Evolutionary conservation across 1,284 basidiomycete species (phyloP), one percentile per base, ranked within the genome.

Genomic region (Cerrena zonata): DNA sequence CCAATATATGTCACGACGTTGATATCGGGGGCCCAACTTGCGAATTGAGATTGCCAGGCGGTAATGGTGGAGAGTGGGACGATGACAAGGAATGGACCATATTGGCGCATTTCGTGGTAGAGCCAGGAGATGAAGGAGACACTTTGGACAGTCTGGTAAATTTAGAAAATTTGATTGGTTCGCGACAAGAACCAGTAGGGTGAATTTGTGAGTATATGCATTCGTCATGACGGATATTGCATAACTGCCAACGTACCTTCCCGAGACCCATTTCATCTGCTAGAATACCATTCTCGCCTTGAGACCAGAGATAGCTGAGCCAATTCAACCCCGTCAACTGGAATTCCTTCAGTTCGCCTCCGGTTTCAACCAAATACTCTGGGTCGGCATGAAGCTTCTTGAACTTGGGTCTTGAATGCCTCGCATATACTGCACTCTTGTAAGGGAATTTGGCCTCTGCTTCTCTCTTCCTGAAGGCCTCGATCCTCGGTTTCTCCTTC

Each of bases 191-290:
- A 36, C 52, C 25, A 49, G 49, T 23, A 49, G 19, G 15, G 18
- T 24, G 25, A 38, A 43, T 22, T 23, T 27, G 7, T n/a, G n/a
- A n/a, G 26, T 49, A 13, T 25, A 11, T 11, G 37, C 22, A 34
- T 66, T 39, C 65, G 53, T 24, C 48, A 50, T 43, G 49, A 21
- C 21, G 45, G 18, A 45, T 30, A 25, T 40, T 47, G 48, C 48
- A 12, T 26, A n/a, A n/a, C n/a, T n/a, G n/a, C n/a, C n/a, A n/a
- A 54, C 60, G 45, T 36, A 87, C 88, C 80, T 99, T 99, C 49
- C 96, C 96, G 18, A 99, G 86, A 67, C 96, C 96, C 96, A 99
- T 99, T 78, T 99, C 96, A 65, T 99, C 96, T 1, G 96, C 96
- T 25, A 99, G 75, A 58, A 99, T 98, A 26, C 96, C 96, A 64